These are phyloP conservation scores for Diplodia scrobiculata DNA, from an alignment of 2,329 filamentous ascomycete species.

Conservation along the genomic window DNA sequence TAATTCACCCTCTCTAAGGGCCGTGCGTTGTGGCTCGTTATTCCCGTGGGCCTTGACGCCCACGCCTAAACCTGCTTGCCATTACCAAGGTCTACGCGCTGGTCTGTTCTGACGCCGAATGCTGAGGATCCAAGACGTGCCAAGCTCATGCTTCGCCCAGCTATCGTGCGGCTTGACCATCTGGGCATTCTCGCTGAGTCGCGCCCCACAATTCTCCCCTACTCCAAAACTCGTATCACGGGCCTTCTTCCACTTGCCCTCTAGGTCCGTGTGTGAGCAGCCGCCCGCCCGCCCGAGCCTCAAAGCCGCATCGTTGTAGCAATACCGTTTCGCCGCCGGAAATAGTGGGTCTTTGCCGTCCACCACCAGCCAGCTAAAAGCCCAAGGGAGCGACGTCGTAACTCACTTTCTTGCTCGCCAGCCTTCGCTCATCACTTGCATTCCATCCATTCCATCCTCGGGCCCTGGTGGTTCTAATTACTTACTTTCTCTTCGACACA, in stretches of 20 bases:
- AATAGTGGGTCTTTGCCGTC: slow-evolving; percentile 10
- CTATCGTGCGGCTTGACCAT: background rate
- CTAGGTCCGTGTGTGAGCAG: slow-evolving; percentile 12
- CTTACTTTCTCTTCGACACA: slow-evolving; percentile 18
- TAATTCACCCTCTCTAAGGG: background rate
- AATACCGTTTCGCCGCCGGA: slow-evolving; percentile 18
- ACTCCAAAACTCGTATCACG: slow-evolving; percentile 24
- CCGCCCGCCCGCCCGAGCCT: background rate
- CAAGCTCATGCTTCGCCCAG: slow-evolving; percentile 23
- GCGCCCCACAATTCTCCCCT: slow-evolving; percentile 14
- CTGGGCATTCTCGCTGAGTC: background rate
- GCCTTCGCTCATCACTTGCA: slow-evolving; percentile 19
- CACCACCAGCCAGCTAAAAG: slow-evolving; percentile 19
- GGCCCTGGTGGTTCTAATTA: slow-evolving; percentile 18
- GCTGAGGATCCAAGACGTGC: slow-evolving; percentile 25
- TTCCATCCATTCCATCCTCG: slow-evolving; percentile 16
- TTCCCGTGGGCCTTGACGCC: background rate
- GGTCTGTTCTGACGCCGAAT: slow-evolving; percentile 16
- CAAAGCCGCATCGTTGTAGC: slow-evolving; percentile 25
- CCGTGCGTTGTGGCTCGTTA: background rate
- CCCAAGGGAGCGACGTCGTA: background rate
- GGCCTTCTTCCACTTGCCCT: slow-evolving; percentile 12
- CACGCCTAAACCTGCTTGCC: slow-evolving; percentile 8
- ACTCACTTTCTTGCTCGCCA: slow-evolving; percentile 19
- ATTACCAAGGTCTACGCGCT: slow-evolving; percentile 1